Evolutionary conservation across 1,284 basidiomycete genomes (phyloP).

Genomic region (Ganoderma boninense): DNA sequence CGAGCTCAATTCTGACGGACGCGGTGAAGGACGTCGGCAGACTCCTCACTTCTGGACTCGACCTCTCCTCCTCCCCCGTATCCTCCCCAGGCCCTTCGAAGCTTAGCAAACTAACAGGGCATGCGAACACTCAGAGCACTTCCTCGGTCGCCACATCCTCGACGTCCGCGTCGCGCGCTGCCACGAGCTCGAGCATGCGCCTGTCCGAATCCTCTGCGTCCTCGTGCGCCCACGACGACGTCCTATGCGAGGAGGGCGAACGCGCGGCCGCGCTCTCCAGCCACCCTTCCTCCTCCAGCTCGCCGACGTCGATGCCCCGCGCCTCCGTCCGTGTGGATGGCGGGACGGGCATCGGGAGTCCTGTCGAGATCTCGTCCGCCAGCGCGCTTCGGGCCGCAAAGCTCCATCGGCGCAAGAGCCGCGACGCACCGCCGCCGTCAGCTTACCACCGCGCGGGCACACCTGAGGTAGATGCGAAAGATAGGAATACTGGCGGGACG

Average conservation of each 20-base stretch:
- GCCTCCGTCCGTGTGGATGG: slow-evolving; percentile 28
- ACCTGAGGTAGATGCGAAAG: slow-evolving; percentile 8
- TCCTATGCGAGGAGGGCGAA: slow-evolving; percentile 40
- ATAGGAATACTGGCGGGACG: not conserved
- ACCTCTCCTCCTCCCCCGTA: slow-evolving; percentile 36
- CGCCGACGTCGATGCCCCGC: not conserved
- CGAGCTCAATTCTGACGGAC: slow-evolving; percentile 25
- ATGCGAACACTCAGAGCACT: slow-evolving; percentile 36
- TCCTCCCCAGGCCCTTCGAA: slow-evolving; percentile 14
- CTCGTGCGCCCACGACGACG: slow-evolving; percentile 49
- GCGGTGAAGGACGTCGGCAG: slow-evolving; percentile 68
- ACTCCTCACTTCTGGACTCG: slow-evolving; percentile 56
- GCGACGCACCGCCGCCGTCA: slow-evolving; percentile 34
- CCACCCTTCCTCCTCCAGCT: not conserved
- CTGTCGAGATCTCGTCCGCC: slow-evolving; percentile 34
- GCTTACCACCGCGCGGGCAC: slow-evolving; percentile 11
- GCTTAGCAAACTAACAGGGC: slow-evolving; percentile 15
- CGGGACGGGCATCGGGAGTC: slow-evolving; percentile 30
- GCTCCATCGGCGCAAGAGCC: slow-evolving; percentile 41
- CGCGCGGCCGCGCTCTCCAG: slow-evolving; percentile 30
- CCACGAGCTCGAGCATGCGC: slow-evolving; percentile 39
- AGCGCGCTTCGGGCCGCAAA: slow-evolving; percentile 32
- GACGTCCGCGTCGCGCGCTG: slow-evolving; percentile 35
- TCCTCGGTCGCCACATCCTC: slow-evolving; percentile 39
- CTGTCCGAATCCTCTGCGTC: slow-evolving; percentile 55